These are phyloP conservation scores for Sporothrix pallida DNA, from an alignment of 2,329 filamentous ascomycete genomes.

Conservation along the genomic window DNA sequence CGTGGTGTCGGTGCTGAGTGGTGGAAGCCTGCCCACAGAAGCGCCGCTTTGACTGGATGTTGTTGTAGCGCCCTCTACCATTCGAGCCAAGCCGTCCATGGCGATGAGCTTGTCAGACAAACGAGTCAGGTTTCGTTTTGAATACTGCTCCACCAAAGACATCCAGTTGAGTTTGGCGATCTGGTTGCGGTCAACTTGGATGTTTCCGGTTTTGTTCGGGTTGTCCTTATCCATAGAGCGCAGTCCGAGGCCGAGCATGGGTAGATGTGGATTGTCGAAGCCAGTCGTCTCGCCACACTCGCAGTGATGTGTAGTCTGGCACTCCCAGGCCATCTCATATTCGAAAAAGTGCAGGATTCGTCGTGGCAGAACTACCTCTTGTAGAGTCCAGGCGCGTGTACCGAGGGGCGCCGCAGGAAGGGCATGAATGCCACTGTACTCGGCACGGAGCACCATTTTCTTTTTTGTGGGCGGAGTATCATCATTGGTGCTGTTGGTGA, in stretches of 20 bases:
- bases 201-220: not conserved
- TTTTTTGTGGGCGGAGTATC: not conserved
- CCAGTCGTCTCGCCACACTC: constrained; percentile 23
- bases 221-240: constrained; percentile 1
- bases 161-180: constrained; percentile 27
- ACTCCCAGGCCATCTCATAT: constrained; percentile 32
- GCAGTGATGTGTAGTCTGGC: constrained; percentile 25
- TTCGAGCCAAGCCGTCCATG: constrained; percentile 30
- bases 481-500: not conserved
- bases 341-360: constrained; percentile 28
- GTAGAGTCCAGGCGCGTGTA: constrained; percentile 18
- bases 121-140: constrained; percentile 27
- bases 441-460: not conserved
- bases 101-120: constrained; percentile 34
- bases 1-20: constrained; percentile 20
- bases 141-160: constrained; percentile 29
- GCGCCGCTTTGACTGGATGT: not conserved
- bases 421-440: not conserved
- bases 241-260: constrained; percentile 23
- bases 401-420: not conserved
- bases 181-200: not conserved
- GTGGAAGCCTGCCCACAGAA: not conserved
- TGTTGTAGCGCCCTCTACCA: constrained; percentile 18
- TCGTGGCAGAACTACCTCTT: constrained; percentile 27
- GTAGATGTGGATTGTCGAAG: constrained; percentile 15